Conservation (phyloP, 78 protist genomes). For the Polysphondylium violaceum region DNA sequence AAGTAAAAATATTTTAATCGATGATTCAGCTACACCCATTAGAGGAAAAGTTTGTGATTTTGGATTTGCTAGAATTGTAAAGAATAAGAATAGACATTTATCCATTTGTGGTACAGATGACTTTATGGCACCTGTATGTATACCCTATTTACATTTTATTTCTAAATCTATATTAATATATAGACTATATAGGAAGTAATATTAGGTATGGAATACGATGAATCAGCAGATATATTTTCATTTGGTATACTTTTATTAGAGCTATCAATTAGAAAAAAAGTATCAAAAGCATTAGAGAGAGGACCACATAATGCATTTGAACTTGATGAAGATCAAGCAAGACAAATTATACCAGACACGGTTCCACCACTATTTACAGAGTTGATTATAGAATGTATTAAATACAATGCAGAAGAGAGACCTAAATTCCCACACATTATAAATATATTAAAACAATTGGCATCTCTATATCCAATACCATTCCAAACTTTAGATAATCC, state of each 20-base stretch:
- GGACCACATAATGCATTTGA: slow-evolving; percentile 73
- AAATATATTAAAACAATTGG: slow-evolving; percentile 34
- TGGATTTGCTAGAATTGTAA: slow-evolving; percentile 72
- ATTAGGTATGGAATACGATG: slow-evolving; percentile 79
- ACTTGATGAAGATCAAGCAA: slow-evolving; percentile 42
- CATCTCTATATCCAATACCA: slow-evolving; percentile 37
- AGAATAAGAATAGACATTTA: slow-evolving; percentile 63
- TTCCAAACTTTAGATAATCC: slow-evolving; percentile 45
- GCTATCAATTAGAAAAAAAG: slow-evolving; percentile 38
- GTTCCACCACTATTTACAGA: slow-evolving; percentile 53
- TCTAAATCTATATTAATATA: not conserved
- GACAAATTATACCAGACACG: slow-evolving; percentile 49
- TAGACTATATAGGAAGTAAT: slow-evolving; percentile 14
- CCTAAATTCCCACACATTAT: slow-evolving; percentile 69
- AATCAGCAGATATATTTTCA: slow-evolving; percentile 73
- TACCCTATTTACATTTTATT: not conserved
- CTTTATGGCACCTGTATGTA: slow-evolving; percentile 66
- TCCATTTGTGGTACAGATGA: slow-evolving; percentile 63
- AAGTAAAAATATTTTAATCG: slow-evolving; percentile 64
- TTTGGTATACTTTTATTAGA: slow-evolving; percentile 71
- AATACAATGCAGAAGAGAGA: slow-evolving; percentile 43
- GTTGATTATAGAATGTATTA: slow-evolving; percentile 53
- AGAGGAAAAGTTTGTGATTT: slow-evolving; percentile 76
- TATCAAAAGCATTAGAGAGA: slow-evolving; percentile 51
- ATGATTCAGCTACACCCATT: slow-evolving; percentile 45